Conservation (phyloP, 2,329 filamentous ascomycete species). For the Pyrenophora graminea region DNA sequence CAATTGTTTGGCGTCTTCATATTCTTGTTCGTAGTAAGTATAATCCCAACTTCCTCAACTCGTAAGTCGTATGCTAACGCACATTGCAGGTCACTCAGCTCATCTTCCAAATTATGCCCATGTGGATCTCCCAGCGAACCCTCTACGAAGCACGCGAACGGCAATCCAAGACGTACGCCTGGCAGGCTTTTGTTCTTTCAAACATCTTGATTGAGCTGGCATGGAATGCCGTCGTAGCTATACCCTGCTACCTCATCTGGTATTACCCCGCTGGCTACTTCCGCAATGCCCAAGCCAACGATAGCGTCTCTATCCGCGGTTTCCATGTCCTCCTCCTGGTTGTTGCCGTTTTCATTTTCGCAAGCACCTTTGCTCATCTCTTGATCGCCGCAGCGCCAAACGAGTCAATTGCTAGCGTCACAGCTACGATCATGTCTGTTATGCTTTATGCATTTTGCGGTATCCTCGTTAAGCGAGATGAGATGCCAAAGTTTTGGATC, state of each 20-base stretch:
- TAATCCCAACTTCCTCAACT: constrained; percentile 40
- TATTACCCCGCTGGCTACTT: constrained; percentile 70
- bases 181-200: constrained; percentile 71
- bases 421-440: constrained; percentile 62
- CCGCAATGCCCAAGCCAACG: constrained; percentile 66
- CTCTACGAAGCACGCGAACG: constrained; percentile 64
- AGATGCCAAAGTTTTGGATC: constrained; percentile 73
- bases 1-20: constrained; percentile 58
- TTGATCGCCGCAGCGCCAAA: constrained; percentile 71
- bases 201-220: constrained; percentile 71
- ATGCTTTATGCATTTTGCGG: constrained; percentile 54
- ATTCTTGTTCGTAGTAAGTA: constrained; percentile 45
- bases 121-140: constrained; percentile 60
- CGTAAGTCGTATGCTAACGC: constrained; percentile 39
- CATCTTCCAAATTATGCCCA: constrained; percentile 57
- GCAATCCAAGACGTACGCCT: constrained; percentile 72
- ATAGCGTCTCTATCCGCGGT: constrained; percentile 61
- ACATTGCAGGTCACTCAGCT: constrained; percentile 37
- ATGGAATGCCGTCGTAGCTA: constrained; percentile 56
- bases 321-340: constrained; percentile 70
- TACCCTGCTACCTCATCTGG: constrained; percentile 59
- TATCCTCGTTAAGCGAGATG: constrained; percentile 62
- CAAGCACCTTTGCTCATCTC: constrained; percentile 72
- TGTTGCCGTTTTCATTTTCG: constrained; percentile 64
- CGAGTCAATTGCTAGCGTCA: constrained; percentile 68